Percentiles rank a stretch among this genome's conserved stretches.
phyloP scores from a whole-genome alignment of 2,329 filamentous ascomycete genomes.

The Pyricularia grisea region DNA sequence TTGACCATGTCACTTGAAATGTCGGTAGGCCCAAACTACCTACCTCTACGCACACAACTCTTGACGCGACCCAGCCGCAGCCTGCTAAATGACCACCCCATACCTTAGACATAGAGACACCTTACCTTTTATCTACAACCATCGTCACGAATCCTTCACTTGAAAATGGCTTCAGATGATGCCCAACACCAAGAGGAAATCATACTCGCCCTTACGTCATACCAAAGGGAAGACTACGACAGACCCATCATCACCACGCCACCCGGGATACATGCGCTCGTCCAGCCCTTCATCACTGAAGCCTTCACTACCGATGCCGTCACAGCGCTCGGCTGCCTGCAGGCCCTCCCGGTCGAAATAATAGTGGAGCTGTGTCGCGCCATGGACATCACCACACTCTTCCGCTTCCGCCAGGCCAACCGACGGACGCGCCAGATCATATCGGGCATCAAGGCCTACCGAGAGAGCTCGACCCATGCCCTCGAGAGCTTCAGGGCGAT shows the following conservation, averaged over 20 bases:
- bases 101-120: not conserved
- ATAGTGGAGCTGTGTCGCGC: not conserved
- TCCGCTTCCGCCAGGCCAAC: not conserved
- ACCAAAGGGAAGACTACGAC: not conserved
- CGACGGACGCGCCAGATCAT: not conserved
- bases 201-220: not conserved
- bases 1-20: not conserved
- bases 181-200: not conserved
- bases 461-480: not conserved
- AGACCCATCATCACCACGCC: not conserved
- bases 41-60: no score
- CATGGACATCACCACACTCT: not conserved
- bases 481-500: not conserved
- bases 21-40: not conserved
- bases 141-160: not conserved
- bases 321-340: not conserved
- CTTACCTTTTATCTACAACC: not conserved
- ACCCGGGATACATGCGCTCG: not conserved
- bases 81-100: not conserved
- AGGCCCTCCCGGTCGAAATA: not conserved
- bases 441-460: not conserved
- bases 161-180: not conserved
- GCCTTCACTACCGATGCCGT: not conserved
- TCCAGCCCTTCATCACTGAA: not conserved
- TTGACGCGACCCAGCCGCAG: not conserved